phyloP scores from a whole-genome alignment of 805 yeast species.

The Saccharomycodes ludwigii region DNA sequence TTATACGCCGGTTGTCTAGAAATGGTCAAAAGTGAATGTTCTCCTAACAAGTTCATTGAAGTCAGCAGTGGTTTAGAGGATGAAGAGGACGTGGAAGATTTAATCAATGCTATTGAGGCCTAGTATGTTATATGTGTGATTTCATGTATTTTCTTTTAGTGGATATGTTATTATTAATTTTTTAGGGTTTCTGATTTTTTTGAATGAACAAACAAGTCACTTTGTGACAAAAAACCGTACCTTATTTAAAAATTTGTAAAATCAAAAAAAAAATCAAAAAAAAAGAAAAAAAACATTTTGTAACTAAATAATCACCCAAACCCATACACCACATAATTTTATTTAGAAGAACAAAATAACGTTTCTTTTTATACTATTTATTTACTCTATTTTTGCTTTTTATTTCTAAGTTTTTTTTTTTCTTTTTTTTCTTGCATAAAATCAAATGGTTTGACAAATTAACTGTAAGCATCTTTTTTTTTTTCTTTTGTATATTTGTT shows the following conservation, averaged over 20 bases:
- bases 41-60: constrained; percentile 38
- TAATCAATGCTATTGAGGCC: constrained; percentile 28
- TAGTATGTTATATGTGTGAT: neutral
- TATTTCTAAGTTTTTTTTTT: no score
- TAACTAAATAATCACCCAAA: no score
- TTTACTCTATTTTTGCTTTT: no score
- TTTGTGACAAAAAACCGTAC: no score
- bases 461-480: neutral
- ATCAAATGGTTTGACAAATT: neutral
- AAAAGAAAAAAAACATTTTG: no score
- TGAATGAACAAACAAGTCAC: no score
- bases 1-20: constrained; percentile 86
- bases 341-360: no score
- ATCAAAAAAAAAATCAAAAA: neutral
- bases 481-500: neutral
- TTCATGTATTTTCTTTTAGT: neutral
- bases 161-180: no score
- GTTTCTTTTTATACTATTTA: no score
- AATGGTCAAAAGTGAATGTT: constrained; percentile 63
- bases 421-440: neutral
- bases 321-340: no score
- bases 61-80: constrained; percentile 23
- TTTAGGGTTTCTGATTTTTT: constrained; percentile 2
- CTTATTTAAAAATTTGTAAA: neutral
- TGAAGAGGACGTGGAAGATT: constrained; percentile 20